Evolutionary conservation across 73 alveolate genomes (phyloP).

Genomic region (Uronychia setigera): DNA sequence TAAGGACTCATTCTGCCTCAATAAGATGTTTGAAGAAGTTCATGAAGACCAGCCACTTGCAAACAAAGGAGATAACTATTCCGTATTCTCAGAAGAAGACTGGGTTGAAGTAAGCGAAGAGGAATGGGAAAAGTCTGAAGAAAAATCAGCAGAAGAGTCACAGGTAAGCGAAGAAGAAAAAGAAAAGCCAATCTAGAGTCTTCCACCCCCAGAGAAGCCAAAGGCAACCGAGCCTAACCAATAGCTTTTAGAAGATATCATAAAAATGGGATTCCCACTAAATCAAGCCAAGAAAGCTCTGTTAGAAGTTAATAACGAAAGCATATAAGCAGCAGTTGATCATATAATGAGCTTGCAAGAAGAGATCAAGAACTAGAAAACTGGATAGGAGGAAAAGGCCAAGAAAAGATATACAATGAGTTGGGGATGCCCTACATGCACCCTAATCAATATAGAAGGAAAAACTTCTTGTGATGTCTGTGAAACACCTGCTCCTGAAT

Average conservation of each 20-base stretch:
- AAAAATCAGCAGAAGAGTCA: background rate
- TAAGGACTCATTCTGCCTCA: no score
- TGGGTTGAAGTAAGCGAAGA: background rate
- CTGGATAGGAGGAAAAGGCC: background rate
- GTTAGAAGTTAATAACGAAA: conserved; percentile 31
- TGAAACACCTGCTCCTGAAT: conserved; percentile 52
- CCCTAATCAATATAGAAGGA: conserved; percentile 54
- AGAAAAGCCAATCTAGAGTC: background rate
- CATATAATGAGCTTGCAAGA: background rate
- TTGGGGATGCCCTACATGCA: conserved; percentile 53
- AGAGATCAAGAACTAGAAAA: background rate
- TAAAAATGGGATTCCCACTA: conserved; percentile 46
- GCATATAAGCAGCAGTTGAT: conserved; percentile 45
- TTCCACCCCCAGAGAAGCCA: background rate
- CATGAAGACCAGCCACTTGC: background rate
- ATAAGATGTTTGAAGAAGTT: background rate
- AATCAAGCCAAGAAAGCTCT: conserved; percentile 34
- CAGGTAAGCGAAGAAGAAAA: no score
- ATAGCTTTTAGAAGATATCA: conserved; percentile 16
- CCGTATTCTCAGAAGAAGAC: background rate
- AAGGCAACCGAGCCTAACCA: conserved; percentile 26
- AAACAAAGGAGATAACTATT: background rate
- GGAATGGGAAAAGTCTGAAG: background rate
- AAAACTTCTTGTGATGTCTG: conserved; percentile 58
- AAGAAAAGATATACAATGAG: conserved; percentile 7